Evolutionary conservation across 2,329 filamentous ascomycete species (phyloP).

Genomic region (Aspergillus ochraceus): DNA sequence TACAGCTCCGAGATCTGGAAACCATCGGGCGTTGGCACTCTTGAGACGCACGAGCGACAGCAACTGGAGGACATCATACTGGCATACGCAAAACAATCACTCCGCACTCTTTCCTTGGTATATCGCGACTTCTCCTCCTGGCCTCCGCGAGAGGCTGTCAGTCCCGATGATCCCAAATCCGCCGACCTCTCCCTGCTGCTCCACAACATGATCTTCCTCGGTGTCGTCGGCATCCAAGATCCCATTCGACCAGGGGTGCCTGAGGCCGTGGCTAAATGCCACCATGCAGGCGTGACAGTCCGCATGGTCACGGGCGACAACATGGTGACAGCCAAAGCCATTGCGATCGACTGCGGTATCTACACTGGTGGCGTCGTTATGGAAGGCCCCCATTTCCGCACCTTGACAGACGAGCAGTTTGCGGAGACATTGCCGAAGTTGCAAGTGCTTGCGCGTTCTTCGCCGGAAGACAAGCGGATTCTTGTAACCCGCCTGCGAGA

Average conservation of each 20-base stretch:
- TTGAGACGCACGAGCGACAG: neutral
- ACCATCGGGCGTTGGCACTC: constrained; percentile 5
- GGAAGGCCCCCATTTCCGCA: constrained; percentile 65
- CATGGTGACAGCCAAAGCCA: constrained; percentile 68
- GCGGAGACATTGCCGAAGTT: constrained; percentile 56
- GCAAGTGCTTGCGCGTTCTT: constrained; percentile 62
- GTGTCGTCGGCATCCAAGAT: constrained; percentile 70
- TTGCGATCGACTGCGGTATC: constrained; percentile 70
- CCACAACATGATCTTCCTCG: constrained; percentile 68
- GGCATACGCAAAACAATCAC: constrained; percentile 52
- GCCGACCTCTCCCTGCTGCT: constrained; percentile 66
- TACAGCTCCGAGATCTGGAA: constrained; percentile 27
- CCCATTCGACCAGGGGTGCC: constrained; percentile 65
- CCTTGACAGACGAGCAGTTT: constrained; percentile 58
- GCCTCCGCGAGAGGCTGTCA: constrained; percentile 57
- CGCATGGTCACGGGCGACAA: constrained; percentile 54
- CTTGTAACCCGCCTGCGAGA: constrained; percentile 58
- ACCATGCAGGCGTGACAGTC: constrained; percentile 53
- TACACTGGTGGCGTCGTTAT: constrained; percentile 60
- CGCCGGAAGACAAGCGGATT: constrained; percentile 64
- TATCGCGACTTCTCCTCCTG: constrained; percentile 69
- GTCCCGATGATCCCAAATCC: constrained; percentile 61
- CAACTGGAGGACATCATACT: constrained; percentile 20
- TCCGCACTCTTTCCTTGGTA: constrained; percentile 70
- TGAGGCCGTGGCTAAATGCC: constrained; percentile 62